A percentile compares a stretch with the other conserved stretches of the same genome.
Evolutionary conservation across 495 filamentous ascomycete genomes (phyloP).

Genomic region (Parmelia sp.): DNA sequence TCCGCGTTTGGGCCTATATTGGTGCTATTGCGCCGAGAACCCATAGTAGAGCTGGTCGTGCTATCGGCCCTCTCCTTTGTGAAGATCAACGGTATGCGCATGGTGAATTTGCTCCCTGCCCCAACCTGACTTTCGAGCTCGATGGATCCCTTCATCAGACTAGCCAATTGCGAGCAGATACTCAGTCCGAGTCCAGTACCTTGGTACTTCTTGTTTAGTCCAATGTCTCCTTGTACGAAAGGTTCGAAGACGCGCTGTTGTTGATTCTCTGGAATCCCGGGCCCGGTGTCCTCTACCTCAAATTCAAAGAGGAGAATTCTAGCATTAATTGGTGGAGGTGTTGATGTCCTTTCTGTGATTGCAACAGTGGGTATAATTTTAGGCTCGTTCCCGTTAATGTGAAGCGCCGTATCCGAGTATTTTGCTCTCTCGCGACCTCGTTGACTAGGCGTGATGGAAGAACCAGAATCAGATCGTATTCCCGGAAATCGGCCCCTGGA

Average conservation of each 20-base stretch:
- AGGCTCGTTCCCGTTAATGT: constrained; percentile 54
- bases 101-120: constrained; percentile 71
- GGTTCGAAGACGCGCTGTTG: constrained; percentile 85
- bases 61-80: constrained; percentile 59
- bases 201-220: constrained; percentile 81
- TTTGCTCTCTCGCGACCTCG: constrained; percentile 19
- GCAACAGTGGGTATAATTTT: constrained; percentile 44
- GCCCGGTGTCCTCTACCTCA: constrained; percentile 82
- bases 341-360: constrained; percentile 50
- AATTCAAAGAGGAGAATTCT: constrained; percentile 69
- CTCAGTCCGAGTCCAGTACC: constrained; percentile 87
- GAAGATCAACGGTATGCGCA: constrained; percentile 77
- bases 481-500: constrained; percentile 15
- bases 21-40: constrained; percentile 28
- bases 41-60: constrained; percentile 34
- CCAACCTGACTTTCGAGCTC: constrained; percentile 64
- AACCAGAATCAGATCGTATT: constrained; percentile 31
- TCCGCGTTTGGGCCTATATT: constrained; percentile 18
- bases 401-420: constrained; percentile 37
- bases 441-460: constrained; percentile 18
- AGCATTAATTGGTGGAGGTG: constrained; percentile 54
- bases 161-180: constrained; percentile 81
- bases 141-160: constrained; percentile 74
- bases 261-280: constrained; percentile 73
- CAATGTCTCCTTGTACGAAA: constrained; percentile 86